Percentiles rank a stretch among this genome's conserved stretches.
phyloP scores from a whole-genome alignment of 768 basidiomycete genomes.

The Lentinula detonsa region DNA sequence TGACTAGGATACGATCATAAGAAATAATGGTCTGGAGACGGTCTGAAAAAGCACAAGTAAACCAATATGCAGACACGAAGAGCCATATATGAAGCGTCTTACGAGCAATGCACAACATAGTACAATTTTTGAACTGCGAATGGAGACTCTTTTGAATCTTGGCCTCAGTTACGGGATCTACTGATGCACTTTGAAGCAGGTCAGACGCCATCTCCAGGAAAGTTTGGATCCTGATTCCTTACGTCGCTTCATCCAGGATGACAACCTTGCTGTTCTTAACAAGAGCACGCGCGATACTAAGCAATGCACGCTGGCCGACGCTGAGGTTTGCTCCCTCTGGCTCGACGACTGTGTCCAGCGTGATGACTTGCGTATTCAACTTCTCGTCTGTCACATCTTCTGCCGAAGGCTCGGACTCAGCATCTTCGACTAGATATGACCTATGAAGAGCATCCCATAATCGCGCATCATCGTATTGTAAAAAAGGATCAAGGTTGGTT shows the following conservation, averaged over 20 bases:
- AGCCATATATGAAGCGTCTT: slow-evolving; percentile 10
- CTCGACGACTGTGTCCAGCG: slow-evolving; percentile 54
- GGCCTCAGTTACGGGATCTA: slow-evolving; percentile 58
- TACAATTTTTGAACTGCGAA: slow-evolving; percentile 50
- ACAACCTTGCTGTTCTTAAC: slow-evolving; percentile 59
- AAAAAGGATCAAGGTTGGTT: slow-evolving; percentile 57
- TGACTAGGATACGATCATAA: slow-evolving; percentile 1
- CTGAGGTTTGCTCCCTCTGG: slow-evolving; percentile 59
- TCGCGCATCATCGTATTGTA: slow-evolving; percentile 52
- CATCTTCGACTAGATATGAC: slow-evolving; percentile 33
- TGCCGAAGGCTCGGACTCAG: slow-evolving; percentile 12
- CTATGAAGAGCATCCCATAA: slow-evolving; percentile 70
- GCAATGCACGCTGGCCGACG: slow-evolving; percentile 51
- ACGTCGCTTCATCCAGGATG: slow-evolving; percentile 58
- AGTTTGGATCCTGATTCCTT: neutral
- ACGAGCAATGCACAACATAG: slow-evolving; percentile 60
- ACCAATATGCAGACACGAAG: neutral
- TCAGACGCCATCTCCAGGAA: neutral
- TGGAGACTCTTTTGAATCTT: slow-evolving; percentile 67
- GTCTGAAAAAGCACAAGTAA: neutral
- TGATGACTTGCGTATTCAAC: slow-evolving; percentile 29
- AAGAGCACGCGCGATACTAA: slow-evolving; percentile 60
- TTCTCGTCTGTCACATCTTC: neutral
- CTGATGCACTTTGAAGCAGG: slow-evolving; percentile 29
- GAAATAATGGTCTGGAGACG: slow-evolving; percentile 1